phyloP scores from a whole-genome alignment of 768 basidiomycete species.

The Leccinellum luteum region DNA sequence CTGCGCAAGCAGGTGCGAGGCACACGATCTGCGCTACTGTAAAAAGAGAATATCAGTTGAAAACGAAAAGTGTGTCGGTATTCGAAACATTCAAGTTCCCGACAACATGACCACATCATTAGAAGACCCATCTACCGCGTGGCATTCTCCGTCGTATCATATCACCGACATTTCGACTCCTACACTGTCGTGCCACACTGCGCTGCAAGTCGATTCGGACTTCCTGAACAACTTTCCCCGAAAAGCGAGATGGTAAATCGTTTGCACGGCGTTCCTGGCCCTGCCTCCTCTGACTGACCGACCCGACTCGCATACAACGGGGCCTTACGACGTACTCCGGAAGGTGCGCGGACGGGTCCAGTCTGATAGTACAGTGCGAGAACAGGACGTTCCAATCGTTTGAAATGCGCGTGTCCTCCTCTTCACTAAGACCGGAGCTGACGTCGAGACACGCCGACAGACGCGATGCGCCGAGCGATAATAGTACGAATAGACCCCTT shows the following conservation, averaged over 20 bases:
- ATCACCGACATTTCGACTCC: conserved; percentile 16
- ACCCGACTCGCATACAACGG: background rate
- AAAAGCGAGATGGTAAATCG: conserved; percentile 50
- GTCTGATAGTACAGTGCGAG: conserved; percentile 67
- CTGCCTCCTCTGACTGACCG: background rate
- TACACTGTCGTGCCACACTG: conserved; percentile 5
- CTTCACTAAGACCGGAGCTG: background rate
- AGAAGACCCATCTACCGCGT: conserved; percentile 7
- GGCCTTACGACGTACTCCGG: background rate
- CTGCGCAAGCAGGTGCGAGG: no score
- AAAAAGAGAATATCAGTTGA: no score
- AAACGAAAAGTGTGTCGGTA: no score
- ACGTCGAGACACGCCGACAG: background rate
- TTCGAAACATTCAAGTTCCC: background rate
- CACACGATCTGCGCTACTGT: no score
- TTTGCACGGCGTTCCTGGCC: background rate
- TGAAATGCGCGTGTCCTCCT: conserved; percentile 35
- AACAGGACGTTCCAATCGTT: conserved; percentile 61
- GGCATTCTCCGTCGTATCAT: conserved; percentile 34
- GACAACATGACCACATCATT: no score
- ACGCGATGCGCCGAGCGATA: background rate
- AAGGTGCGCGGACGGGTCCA: conserved; percentile 78
- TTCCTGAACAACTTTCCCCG: conserved; percentile 49
- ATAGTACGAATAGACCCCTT: background rate
- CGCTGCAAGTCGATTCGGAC: conserved; percentile 23